phyloP scores from a whole-genome alignment of 2,329 filamentous ascomycete genomes.

The Xylariomycetidae sp. region DNA sequence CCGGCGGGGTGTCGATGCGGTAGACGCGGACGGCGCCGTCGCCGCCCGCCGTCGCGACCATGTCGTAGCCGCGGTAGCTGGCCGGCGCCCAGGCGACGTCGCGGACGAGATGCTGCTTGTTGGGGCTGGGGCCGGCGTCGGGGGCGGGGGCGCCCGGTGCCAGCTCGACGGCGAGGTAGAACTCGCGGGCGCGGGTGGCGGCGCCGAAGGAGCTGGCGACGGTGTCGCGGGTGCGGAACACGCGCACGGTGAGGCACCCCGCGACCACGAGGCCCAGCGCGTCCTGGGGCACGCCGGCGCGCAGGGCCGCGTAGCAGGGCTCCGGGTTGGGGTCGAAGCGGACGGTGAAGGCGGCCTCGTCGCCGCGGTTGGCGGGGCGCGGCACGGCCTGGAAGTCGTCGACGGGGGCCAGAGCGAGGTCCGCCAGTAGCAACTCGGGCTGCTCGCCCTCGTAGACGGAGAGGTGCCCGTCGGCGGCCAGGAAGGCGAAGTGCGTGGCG shows the following conservation, averaged over 20 bases:
- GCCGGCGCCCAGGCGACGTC: conserved; percentile 92
- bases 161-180: conserved; percentile 78
- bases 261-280: conserved; percentile 78
- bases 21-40: conserved; percentile 90
- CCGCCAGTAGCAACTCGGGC: conserved; percentile 71
- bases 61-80: conserved; percentile 82
- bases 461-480: conserved; percentile 75
- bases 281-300: conserved; percentile 75
- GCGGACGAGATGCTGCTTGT: conserved; percentile 71
- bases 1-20: conserved; percentile 59
- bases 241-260: conserved; percentile 73
- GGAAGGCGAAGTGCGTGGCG: conserved; percentile 79
- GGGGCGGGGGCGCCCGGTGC: too few species aligned
- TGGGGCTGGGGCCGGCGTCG: conserved; percentile 49
- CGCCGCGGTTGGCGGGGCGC: conserved; percentile 66
- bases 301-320: conserved; percentile 68
- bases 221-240: conserved; percentile 70
- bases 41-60: conserved; percentile 86
- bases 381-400: conserved; percentile 71
- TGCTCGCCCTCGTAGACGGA: conserved; percentile 80
- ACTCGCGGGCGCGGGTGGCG: conserved; percentile 60
- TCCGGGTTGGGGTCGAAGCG: conserved; percentile 84
- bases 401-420: conserved; percentile 67
- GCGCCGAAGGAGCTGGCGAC: conserved; percentile 46
- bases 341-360: conserved; percentile 81